A percentile compares a stretch with the other conserved stretches of the same genome.
Evolutionary conservation across 208 protist species (phyloP).

Genomic region (Histomonas meleagridis): DNA sequence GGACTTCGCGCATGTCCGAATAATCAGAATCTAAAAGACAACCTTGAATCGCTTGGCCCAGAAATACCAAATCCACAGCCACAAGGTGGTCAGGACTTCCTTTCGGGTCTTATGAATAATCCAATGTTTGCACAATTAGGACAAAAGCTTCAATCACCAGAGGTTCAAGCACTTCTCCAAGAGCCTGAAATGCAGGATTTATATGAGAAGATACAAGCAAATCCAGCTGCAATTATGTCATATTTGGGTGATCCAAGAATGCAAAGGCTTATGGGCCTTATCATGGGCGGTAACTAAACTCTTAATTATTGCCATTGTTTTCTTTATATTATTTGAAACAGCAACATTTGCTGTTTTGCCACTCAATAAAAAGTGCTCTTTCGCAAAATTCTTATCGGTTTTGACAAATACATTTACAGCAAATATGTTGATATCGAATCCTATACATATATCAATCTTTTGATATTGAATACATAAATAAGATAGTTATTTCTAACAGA

Average conservation of each 20-base stretch:
- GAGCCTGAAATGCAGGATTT: neutral
- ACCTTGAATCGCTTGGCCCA: neutral
- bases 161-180: neutral
- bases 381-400: too few relatives aligned
- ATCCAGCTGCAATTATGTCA: neutral
- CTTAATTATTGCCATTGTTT: too few relatives aligned
- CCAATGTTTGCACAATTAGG: neutral
- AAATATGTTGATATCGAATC: too few relatives aligned
- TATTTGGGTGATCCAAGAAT: neutral
- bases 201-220: neutral
- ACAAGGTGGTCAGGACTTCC: too few relatives aligned
- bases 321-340: too few relatives aligned
- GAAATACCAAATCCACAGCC: neutral
- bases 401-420: too few relatives aligned
- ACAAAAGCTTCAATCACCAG: neutral
- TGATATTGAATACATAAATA: too few relatives aligned
- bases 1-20: slow-evolving; percentile 18
- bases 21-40: neutral
- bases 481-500: too few relatives aligned
- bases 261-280: neutral
- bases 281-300: neutral
- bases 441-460: too few relatives aligned
- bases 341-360: too few relatives aligned
- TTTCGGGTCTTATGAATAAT: neutral
- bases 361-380: too few relatives aligned